Evolutionary conservation across 1,284 basidiomycete genomes (phyloP).

Genomic region (Trichosporon sp.): DNA sequence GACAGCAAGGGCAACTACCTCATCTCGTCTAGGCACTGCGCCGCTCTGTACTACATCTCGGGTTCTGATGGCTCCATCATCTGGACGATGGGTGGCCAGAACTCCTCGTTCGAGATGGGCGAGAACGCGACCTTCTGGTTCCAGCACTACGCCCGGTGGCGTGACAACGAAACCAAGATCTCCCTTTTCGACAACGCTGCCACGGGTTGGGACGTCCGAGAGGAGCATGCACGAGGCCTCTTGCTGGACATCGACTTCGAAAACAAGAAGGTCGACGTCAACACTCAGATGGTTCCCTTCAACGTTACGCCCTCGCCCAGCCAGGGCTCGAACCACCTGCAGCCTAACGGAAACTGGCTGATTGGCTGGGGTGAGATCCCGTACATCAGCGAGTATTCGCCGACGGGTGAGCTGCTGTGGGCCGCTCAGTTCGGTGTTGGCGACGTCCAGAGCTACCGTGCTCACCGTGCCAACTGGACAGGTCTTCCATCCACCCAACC

Average conservation of each 20-base stretch:
- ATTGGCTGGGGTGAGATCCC: slow-evolving; percentile 25
- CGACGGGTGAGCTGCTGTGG: slow-evolving; percentile 28
- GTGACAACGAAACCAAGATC: slow-evolving; percentile 14
- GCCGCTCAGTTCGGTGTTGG: slow-evolving; percentile 32
- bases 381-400: slow-evolving; percentile 24
- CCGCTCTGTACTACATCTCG: slow-evolving; percentile 37
- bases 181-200: slow-evolving; percentile 40
- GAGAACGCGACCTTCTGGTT: slow-evolving; percentile 23
- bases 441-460: slow-evolving; percentile 33
- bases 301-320: slow-evolving; percentile 20
- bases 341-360: slow-evolving; percentile 23
- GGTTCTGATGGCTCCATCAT: slow-evolving; percentile 28
- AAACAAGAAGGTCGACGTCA: slow-evolving; percentile 22
- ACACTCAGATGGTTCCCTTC: slow-evolving; percentile 21
- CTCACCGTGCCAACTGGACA: slow-evolving; percentile 26
- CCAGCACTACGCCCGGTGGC: slow-evolving; percentile 36
- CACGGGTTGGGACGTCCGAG: slow-evolving; percentile 18
- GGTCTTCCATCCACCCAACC: slow-evolving; percentile 28
- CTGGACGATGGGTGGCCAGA: slow-evolving; percentile 36
- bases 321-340: slow-evolving; percentile 32
- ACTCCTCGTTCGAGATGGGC: slow-evolving; percentile 31
- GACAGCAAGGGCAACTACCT: slow-evolving; percentile 39
- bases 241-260: slow-evolving; percentile 27
- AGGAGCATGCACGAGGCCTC: slow-evolving; percentile 25
- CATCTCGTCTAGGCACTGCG: slow-evolving; percentile 36